Evolutionary conservation across 148 eudicot genomes (phyloP).

Genomic region (Camellia granthamiana): DNA sequence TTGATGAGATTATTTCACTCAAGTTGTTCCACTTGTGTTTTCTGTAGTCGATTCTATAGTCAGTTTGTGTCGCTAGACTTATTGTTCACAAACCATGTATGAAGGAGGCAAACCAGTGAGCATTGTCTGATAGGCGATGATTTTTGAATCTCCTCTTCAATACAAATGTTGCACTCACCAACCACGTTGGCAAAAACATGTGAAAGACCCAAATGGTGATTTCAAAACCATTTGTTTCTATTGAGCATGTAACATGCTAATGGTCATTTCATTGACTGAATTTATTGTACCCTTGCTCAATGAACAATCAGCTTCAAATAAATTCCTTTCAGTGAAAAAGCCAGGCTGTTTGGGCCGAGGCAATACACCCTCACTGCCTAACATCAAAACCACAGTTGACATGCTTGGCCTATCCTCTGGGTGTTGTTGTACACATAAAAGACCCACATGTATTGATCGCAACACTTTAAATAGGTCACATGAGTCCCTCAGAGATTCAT

Average conservation of each 20-base stretch:
- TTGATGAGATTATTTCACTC: no score
- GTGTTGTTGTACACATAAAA: conserved; percentile 27
- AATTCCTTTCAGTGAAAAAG: conserved; percentile 8
- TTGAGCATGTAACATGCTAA: background rate
- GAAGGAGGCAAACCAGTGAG: no score
- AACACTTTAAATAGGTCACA: conserved; percentile 9
- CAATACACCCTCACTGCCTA: conserved; percentile 17
- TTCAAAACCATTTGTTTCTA: background rate
- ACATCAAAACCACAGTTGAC: conserved; percentile 19
- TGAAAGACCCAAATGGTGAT: no score
- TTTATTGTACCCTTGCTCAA: background rate
- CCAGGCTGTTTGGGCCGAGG: conserved; percentile 26
- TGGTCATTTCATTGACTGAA: conserved; percentile 6
- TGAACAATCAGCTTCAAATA: background rate
- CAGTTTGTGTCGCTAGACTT: no score
- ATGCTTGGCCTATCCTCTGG: conserved; percentile 29
- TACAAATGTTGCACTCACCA: no score
- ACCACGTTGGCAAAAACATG: no score
- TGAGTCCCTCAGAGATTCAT: background rate
- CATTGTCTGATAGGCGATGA: no score
- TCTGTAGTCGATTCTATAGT: no score
- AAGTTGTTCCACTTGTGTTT: no score
- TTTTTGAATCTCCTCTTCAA: no score
- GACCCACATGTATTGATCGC: conserved; percentile 20
- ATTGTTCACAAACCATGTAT: no score